Conservation (phyloP, 202 grass and related monocot species). For the Hordeum pubiflorum region DNA sequence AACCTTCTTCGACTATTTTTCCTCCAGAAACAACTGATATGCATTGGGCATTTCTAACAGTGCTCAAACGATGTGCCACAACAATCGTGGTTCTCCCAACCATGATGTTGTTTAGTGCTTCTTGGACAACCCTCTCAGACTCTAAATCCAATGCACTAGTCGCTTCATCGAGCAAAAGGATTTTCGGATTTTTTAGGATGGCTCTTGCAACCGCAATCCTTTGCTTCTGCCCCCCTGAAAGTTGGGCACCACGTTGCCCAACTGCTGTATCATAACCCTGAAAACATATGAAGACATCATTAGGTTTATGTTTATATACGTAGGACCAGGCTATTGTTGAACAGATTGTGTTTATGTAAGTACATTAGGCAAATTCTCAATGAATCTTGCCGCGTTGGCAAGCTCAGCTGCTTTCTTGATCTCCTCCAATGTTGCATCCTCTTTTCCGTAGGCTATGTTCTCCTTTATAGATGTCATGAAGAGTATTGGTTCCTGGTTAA, state of each 20-base stretch:
- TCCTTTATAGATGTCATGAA: slow-evolving; percentile 71
- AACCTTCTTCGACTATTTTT: slow-evolving; percentile 79
- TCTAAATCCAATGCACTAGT: slow-evolving; percentile 78
- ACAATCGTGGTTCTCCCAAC: slow-evolving; percentile 58
- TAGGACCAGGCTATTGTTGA: not conserved
- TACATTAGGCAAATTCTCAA: slow-evolving; percentile 81
- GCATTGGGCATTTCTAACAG: slow-evolving; percentile 52
- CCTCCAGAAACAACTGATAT: slow-evolving; percentile 61
- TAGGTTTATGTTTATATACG: slow-evolving; percentile 6
- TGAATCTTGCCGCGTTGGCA: slow-evolving; percentile 63
- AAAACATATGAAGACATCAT: slow-evolving; percentile 18
- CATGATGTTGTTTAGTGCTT: slow-evolving; percentile 60
- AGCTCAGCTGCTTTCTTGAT: slow-evolving; percentile 60
- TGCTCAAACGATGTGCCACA: slow-evolving; percentile 74
- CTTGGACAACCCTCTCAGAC: slow-evolving; percentile 76
- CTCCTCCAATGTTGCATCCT: slow-evolving; percentile 64
- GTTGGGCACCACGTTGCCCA: slow-evolving; percentile 65
- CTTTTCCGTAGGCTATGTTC: slow-evolving; percentile 69
- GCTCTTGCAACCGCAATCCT: slow-evolving; percentile 78
- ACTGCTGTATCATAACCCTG: slow-evolving; percentile 67
- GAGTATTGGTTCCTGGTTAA: slow-evolving; percentile 69
- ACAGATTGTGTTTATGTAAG: slow-evolving; percentile 13
- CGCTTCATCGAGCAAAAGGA: slow-evolving; percentile 85
- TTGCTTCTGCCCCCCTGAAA: slow-evolving; percentile 85
- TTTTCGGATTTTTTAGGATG: slow-evolving; percentile 79